Evolutionary conservation across 2,329 filamentous ascomycete species (phyloP).

Genomic region (Exophiala sp.): DNA sequence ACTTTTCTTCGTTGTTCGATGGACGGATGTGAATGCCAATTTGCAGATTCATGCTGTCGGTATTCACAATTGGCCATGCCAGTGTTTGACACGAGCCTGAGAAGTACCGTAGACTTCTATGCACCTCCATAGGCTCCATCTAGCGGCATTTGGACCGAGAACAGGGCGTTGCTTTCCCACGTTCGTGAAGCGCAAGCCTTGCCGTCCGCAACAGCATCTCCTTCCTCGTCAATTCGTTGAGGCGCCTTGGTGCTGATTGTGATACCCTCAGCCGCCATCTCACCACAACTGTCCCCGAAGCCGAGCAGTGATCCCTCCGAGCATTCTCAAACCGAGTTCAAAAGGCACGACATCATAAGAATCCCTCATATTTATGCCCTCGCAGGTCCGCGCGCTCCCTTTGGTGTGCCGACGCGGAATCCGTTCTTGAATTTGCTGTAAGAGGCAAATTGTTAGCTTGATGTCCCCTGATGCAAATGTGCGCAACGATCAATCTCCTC

Average conservation of each 20-base stretch:
- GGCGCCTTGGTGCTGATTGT: neutral
- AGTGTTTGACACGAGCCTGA: neutral
- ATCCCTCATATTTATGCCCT: constrained; percentile 35
- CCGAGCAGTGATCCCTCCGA: neutral
- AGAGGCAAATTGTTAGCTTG: neutral
- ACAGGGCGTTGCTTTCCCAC: neutral
- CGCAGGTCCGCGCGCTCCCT: constrained; percentile 67
- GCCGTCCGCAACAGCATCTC: neutral
- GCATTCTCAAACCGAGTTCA: constrained; percentile 2
- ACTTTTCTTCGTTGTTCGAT: neutral
- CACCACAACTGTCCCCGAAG: neutral
- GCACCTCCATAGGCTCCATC: neutral
- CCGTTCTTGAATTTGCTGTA: constrained; percentile 81
- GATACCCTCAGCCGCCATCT: neutral
- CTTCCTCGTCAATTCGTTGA: neutral
- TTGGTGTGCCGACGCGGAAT: constrained; percentile 83
- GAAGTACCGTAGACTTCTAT: neutral
- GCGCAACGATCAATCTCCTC: neutral
- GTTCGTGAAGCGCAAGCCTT: neutral
- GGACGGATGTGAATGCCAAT: neutral
- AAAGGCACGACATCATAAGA: neutral
- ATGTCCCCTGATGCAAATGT: neutral
- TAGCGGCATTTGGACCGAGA: neutral
- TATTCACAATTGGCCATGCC: neutral
- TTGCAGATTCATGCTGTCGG: neutral